Base-by-base conservation (phyloP, 768 basidiomycete genomes). In the Lyophyllum shimeji region DNA sequence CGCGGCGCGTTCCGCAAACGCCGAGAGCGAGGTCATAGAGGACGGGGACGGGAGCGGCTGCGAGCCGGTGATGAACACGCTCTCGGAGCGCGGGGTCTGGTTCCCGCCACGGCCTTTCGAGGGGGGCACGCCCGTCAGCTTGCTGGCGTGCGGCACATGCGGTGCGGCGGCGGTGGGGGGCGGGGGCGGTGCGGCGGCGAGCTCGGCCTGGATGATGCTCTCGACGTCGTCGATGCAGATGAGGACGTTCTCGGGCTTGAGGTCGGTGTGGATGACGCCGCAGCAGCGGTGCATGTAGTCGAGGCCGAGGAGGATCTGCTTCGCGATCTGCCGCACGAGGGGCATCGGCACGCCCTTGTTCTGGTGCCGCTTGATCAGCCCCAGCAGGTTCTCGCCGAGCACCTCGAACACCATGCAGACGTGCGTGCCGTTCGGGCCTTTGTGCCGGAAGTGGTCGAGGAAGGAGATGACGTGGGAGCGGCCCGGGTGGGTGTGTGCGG, bases 371-470 rank as follows among this genome's bases (percentile, higher is more conserved):
- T 97, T 98, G 82, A 98, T 97, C 64, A 99, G 83, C 4, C 90
- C 95, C 2, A 98, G 83, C 2, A 99, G 78, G 69, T 96, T 98
- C 74, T 99, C 96, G 57, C 96, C 97, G 8, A 99, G 83, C 23
- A 98, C 97, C 71, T 99, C 97, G 66, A 98, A 98, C 13, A 97
- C 95, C 97, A 99, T 98, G 81, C 97, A 98, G 63, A 99, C 91
- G 73, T 99, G 97, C 15, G 84, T 88, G 34, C 97, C 97, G 69
- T 99, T 97, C 9, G 95, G 95, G 1, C 97, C 97, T 58, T 90
- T 90, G 74, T 98, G 97, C 24, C 88, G 83, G 72, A 99, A 99
- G 70, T 98, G 94, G 76, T 99, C 96, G 46, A 98, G 89, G 70
- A 98, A 93, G 13, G 90, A 92, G 70, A 99, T 95, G 71, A 98